Base-by-base conservation (phyloP, 2,329 filamentous ascomycete genomes). In the Blumeriella jaapii region DNA sequence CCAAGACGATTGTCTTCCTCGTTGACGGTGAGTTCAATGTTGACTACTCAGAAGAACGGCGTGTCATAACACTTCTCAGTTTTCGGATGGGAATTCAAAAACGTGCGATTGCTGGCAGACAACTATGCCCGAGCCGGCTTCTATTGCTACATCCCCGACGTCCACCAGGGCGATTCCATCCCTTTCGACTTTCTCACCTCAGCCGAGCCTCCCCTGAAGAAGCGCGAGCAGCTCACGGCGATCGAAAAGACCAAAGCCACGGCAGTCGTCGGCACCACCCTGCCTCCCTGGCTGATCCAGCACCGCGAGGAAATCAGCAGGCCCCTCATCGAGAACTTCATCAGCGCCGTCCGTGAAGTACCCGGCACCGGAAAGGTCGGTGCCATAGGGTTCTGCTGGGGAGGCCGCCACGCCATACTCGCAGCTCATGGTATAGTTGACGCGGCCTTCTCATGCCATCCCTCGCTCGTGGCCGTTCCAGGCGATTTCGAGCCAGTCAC, bases 321-420 rank as follows among this genome's bases (percentile, higher is more conserved):
- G 35, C 62, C 62, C 0, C 35, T 64, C n/a, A 60, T 64, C 37
- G 58, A 62, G 20, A 54, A 53, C 27, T 65, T 63, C 50, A 59
- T 64, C 40, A 53, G 55, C 29, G 44, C 58, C 13, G 51, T 65
- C 4, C 51, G 58, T 15, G 46, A 45, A 35, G 55, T 56, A 5
- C 58, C 59, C 1, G 60, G 59, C 2, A 62, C 59, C 3, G 46
- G 58, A 4, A 61, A 59, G 32, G 53, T 75, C 31, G 70, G 64
- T 15, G 65, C 62, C 0, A 65, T 68, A 0, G 73, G 72, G 0
- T 76, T 72, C 56, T 41, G 69, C 58, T 78, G 71, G 72, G 72
- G 72, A 22, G 73, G 68, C 24, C 68, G 68, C 42, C 65, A 73
- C 44, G 58, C 61, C 2, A 52, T 70, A 8, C 52, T 62, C 16